Evolutionary conservation across 2,329 filamentous ascomycete genomes (phyloP).

Genomic region (Aspergillus sp.): DNA sequence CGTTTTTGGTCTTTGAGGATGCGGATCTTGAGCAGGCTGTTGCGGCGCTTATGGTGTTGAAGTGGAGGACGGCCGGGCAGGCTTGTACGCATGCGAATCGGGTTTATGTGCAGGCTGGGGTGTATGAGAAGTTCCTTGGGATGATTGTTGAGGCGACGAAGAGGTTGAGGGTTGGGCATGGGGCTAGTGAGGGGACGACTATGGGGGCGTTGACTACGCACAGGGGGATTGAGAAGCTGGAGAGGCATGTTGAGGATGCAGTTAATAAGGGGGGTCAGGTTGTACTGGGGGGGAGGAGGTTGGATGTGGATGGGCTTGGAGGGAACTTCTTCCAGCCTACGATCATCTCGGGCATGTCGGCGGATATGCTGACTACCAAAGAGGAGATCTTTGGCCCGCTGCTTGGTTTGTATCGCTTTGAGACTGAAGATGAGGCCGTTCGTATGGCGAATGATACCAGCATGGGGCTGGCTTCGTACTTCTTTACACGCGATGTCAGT

Average conservation of each 20-base stretch:
- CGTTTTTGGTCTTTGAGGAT: constrained; percentile 61
- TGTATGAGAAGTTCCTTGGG: neutral
- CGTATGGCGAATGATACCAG: constrained; percentile 5
- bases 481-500: constrained; percentile 7
- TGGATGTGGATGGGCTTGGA: constrained; percentile 41
- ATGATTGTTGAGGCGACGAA: neutral
- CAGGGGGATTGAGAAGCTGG: constrained; percentile 49
- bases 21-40: constrained; percentile 50
- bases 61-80: constrained; percentile 10
- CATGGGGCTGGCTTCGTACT: constrained; percentile 6
- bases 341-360: constrained; percentile 58
- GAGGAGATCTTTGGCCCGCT: constrained; percentile 68
- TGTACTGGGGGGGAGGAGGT: constrained; percentile 54
- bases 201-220: constrained; percentile 8
- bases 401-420: constrained; percentile 61
- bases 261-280: constrained; percentile 61
- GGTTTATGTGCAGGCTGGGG: constrained; percentile 6
- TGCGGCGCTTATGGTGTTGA: neutral
- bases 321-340: constrained; percentile 65
- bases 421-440: constrained; percentile 60
- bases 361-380: constrained; percentile 56
- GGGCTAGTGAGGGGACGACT: neutral
- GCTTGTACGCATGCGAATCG: constrained; percentile 16
- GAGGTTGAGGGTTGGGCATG: constrained; percentile 6
- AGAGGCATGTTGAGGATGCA: constrained; percentile 62